These are phyloP conservation scores for Aphanomyces stellatus DNA, from an alignment of 352 stramenopile genomes.

Conservation along the genomic window DNA sequence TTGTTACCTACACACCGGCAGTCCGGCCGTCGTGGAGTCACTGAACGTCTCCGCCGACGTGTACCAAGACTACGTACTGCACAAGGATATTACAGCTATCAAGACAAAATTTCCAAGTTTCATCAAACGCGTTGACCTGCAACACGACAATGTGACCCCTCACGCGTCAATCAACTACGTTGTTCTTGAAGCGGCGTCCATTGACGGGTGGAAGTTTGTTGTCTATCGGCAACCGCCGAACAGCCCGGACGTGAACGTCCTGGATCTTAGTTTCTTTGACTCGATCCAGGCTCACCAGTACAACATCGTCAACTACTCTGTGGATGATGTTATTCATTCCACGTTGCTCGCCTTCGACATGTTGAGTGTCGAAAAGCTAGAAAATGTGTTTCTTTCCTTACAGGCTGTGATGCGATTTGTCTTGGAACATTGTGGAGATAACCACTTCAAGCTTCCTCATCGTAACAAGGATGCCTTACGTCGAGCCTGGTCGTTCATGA, in stretches of 20 bases:
- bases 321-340: not conserved
- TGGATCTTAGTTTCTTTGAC: slow-evolving; percentile 25
- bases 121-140: slow-evolving; percentile 1
- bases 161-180: slow-evolving; percentile 21
- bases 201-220: slow-evolving; percentile 22
- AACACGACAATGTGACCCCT: slow-evolving; percentile 25
- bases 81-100: slow-evolving; percentile 22
- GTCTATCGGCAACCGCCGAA: slow-evolving; percentile 23
- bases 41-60: slow-evolving; percentile 21
- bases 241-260: slow-evolving; percentile 25
- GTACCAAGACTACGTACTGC: slow-evolving; percentile 22
- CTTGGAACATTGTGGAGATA: not conserved
- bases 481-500: not conserved
- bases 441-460: slow-evolving; percentile 15
- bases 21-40: slow-evolving; percentile 19
- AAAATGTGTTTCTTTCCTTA: slow-evolving; percentile 16
- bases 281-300: slow-evolving; percentile 22
- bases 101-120: slow-evolving; percentile 17
- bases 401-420: slow-evolving; percentile 8
- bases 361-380: slow-evolving; percentile 2
- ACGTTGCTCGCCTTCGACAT: not conserved
- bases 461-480: not conserved
- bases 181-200: slow-evolving; percentile 3
- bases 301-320: not conserved
- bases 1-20: slow-evolving; percentile 12